These are phyloP conservation scores for Lecanoromycetidae sp. DNA, from an alignment of 2,329 filamentous ascomycete genomes.

Conservation along the genomic window DNA sequence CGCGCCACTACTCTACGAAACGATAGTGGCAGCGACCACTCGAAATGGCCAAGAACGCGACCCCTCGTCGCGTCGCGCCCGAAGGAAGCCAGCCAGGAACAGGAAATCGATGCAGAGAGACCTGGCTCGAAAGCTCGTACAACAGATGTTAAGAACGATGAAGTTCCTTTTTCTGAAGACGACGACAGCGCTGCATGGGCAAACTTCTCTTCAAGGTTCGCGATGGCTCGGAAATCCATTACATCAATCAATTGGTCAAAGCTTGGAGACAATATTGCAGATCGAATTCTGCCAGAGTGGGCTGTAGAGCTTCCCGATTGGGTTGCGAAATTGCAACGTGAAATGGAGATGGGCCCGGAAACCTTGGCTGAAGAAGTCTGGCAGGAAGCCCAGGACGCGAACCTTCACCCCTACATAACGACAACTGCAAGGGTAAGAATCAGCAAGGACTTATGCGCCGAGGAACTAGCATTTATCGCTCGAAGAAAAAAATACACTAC, in stretches of 20 bases:
- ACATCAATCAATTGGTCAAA: conserved; percentile 32
- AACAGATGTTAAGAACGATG: conserved; percentile 2
- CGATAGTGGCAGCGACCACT: conserved; percentile 1
- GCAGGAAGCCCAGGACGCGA: conserved; percentile 75
- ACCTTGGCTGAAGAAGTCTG: conserved; percentile 89
- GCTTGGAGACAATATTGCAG: conserved; percentile 46
- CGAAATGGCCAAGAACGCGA: conserved; percentile 4
- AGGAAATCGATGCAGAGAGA: neutral
- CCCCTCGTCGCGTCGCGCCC: neutral
- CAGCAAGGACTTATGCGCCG: conserved; percentile 65
- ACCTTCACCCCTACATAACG: conserved; percentile 73
- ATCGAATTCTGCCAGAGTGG: conserved; percentile 72
- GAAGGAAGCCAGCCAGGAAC: neutral
- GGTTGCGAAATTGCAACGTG: conserved; percentile 69
- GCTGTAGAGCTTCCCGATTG: conserved; percentile 62
- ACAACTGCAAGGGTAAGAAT: conserved; percentile 73
- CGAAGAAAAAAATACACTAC: conserved; percentile 57
- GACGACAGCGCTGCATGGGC: conserved; percentile 32
- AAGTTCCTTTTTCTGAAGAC: conserved; percentile 15
- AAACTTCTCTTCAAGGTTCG: conserved; percentile 39
- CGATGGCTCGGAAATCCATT: conserved; percentile 30
- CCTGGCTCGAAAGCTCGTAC: too few species aligned
- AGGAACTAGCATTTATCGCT: conserved; percentile 64
- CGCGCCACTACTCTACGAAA: neutral
- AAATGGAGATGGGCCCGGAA: conserved; percentile 76